Conservation (phyloP, 495 filamentous ascomycete species). For the Neohortaea acidophila region DNA sequence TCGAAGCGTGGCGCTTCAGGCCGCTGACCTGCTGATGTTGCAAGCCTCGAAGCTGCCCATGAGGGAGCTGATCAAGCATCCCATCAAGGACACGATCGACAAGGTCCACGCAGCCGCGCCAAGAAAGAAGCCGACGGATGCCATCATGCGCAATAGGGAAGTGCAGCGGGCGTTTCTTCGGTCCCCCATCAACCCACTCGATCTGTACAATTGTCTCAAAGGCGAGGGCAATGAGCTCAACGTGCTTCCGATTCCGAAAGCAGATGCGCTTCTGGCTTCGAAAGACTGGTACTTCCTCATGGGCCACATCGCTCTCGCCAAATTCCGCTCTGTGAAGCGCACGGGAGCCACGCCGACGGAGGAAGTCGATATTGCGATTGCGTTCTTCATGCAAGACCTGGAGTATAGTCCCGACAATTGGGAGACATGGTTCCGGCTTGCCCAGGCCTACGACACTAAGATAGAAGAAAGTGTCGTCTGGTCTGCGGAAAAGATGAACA, state of each 20-base stretch:
- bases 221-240: constrained; percentile 44
- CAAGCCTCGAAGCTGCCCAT: constrained; percentile 73
- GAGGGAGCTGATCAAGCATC: constrained; percentile 80
- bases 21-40: constrained; percentile 67
- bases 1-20: constrained; percentile 53
- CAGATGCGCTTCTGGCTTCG: constrained; percentile 47
- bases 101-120: constrained; percentile 67
- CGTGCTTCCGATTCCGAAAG: constrained; percentile 35
- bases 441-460: constrained; percentile 79
- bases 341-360: constrained; percentile 61
- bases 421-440: constrained; percentile 93
- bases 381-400: constrained; percentile 70
- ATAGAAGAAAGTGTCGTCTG: constrained; percentile 85
- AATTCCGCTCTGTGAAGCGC: constrained; percentile 74
- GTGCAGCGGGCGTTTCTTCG: constrained; percentile 63
- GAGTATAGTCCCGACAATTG: constrained; percentile 73
- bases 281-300: constrained; percentile 89
- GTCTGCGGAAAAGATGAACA: constrained; percentile 94
- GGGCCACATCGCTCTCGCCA: constrained; percentile 73
- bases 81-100: constrained; percentile 74
- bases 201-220: constrained; percentile 58
- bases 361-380: constrained; percentile 70
- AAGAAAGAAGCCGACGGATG: constrained; percentile 47
- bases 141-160: constrained; percentile 57
- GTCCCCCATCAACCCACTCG: constrained; percentile 66